A percentile compares a stretch with the other conserved stretches of the same genome.
Evolutionary conservation across 2,329 filamentous ascomycete species (phyloP).

Genomic region (Aureobasidium melanogenum): DNA sequence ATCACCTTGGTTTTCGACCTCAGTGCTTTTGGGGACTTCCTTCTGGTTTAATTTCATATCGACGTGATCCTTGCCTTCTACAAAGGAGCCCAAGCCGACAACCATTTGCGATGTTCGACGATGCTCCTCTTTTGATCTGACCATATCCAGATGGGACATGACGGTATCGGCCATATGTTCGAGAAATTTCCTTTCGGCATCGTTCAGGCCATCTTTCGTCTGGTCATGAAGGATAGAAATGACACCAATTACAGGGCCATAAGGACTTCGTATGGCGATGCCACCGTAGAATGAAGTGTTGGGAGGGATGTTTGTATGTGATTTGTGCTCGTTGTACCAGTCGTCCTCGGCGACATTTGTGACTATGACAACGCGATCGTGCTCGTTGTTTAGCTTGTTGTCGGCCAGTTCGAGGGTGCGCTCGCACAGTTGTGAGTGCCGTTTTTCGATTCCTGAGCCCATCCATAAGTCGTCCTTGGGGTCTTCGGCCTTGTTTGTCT

Average conservation of each 20-base stretch:
- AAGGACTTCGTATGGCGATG: slow-evolving; percentile 52
- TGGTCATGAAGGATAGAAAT: slow-evolving; percentile 52
- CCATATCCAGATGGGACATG: slow-evolving; percentile 54
- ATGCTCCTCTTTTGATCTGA: slow-evolving; percentile 42
- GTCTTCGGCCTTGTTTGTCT: slow-evolving; percentile 26
- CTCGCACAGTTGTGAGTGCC: slow-evolving; percentile 14
- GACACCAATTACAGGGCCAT: slow-evolving; percentile 50
- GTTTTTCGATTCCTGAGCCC: slow-evolving; percentile 19
- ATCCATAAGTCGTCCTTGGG: slow-evolving; percentile 28
- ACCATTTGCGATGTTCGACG: slow-evolving; percentile 47
- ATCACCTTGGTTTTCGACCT: background rate
- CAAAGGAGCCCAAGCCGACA: slow-evolving; percentile 43
- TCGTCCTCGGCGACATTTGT: background rate
- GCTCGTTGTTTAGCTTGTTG: slow-evolving; percentile 12
- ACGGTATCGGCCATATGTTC: slow-evolving; percentile 48
- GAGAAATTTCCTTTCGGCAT: slow-evolving; percentile 46
- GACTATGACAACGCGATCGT: background rate
- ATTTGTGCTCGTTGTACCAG: background rate
- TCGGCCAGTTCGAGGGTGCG: slow-evolving; percentile 1
- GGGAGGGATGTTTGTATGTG: background rate
- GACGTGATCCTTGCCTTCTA: slow-evolving; percentile 17
- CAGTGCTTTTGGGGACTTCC: background rate
- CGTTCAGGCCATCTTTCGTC: slow-evolving; percentile 42
- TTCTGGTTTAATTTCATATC: background rate
- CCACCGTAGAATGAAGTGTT: slow-evolving; percentile 42